Percentiles rank a stretch among this genome's conserved stretches.
Conservation (phyloP, 257 asterid genomes). For the Lithospermum erythrorhizon region DNA sequence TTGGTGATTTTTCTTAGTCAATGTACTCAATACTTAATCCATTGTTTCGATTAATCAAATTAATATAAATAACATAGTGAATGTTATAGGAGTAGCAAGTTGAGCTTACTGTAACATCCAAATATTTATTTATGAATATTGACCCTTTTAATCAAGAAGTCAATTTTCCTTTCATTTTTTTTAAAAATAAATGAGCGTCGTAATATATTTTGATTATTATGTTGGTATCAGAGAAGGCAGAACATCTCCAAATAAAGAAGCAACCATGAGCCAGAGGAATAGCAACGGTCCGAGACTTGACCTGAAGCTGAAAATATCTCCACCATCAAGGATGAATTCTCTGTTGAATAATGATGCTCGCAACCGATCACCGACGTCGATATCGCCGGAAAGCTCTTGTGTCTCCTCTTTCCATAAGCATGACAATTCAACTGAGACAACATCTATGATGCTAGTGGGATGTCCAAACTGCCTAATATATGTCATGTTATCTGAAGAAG, state of each 20-base stretch:
- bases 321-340: slow-evolving; percentile 20
- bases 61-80: too few species aligned
- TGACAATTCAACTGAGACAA: slow-evolving; percentile 35
- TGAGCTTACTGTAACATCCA: too few species aligned
- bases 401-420: slow-evolving; percentile 42
- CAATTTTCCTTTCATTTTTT: too few species aligned
- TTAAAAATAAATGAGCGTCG: background rate
- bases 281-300: slow-evolving; percentile 31
- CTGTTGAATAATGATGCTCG: slow-evolving; percentile 15
- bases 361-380: slow-evolving; percentile 20
- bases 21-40: too few species aligned
- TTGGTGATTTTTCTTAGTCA: background rate
- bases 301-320: slow-evolving; percentile 37
- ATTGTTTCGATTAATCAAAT: background rate
- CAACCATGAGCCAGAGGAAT: slow-evolving; percentile 31
- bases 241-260: background rate
- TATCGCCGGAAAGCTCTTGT: slow-evolving; percentile 38
- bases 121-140: too few species aligned
- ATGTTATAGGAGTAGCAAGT: too few species aligned
- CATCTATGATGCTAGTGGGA: slow-evolving; percentile 40
- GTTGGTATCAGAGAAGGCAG: background rate
- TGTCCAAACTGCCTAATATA: slow-evolving; percentile 88
- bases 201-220: background rate
- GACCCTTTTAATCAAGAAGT: too few species aligned
- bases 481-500: slow-evolving; percentile 73